Evolutionary conservation across 2,329 filamentous ascomycete species (phyloP), one percentile per base, ranked within the genome.

Genomic region (Oidium heveae): DNA sequence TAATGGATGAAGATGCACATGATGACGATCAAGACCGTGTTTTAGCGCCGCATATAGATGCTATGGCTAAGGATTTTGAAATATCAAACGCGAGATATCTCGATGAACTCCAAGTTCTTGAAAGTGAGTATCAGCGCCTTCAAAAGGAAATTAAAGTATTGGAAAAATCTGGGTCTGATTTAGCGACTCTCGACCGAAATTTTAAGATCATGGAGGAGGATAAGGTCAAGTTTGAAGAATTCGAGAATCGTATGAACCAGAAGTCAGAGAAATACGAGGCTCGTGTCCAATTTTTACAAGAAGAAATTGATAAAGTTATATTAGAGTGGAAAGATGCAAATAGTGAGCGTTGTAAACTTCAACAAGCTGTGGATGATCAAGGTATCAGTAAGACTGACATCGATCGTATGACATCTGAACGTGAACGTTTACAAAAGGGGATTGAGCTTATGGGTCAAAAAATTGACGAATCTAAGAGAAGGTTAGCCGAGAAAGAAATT

Each of bases 381-480:
- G 91, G 91, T 2, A 88, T 98, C 66, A 93, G 87, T 63, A 93
- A 95, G 69, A 84, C 91, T 69, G 91, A 98, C 74, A 96, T 98
- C 65, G 91, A 98, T 74, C 86, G 91, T 67, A 95, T 98, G 89
- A 94, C 87, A 61, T 82, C 85, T 37, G 91, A 98, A 67, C 81
- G 88, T 54, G 91, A 98, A 63, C 80, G 91, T 50, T 75, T 98
- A n/a, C 86, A 94, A 59, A 88, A 83, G 62, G 84, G 82, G 44
- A 82, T 94, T 47, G 86, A 94, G 61, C 76, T 80, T 1, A 84
- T 86, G 0, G 74, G 78, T 6, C 73, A 77, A 55, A 76, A 86
- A 54, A 72, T 95, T 0, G 88, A 95, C 56, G 91, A 96, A 58
- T 76, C 82, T 9, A 93, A 93, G 70, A 82, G 77, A 59, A 82